Base-by-base conservation (phyloP, 169 alveolate genomes). In the Plasmodium falciparum region DNA sequence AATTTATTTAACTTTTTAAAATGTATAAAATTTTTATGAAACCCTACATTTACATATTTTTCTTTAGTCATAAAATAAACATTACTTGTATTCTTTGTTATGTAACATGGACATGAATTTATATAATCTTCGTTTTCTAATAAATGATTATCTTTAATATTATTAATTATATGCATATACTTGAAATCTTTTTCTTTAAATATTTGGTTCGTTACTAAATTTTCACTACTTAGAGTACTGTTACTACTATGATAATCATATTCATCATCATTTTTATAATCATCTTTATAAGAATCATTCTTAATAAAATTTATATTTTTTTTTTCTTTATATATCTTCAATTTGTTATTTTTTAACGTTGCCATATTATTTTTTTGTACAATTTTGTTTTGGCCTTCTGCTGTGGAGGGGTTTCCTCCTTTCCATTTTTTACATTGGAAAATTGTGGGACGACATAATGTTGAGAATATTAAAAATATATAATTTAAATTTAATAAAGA, bases 111-210 rank as follows among this genome's bases (percentile, higher is more conserved):
- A 9, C 54, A 47, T 65, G 15, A 12, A 62, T 3, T 17, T n/a
- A 12, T 45, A 24, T 75, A 63, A 15, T 62, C 67, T 2, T 67
- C 63, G 13, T 63, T 33, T 1, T 39, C 11, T 1, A 56, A 63
- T 3, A 24, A 33, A 17, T 58, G n/a, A 43, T 70, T 58, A 8
- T 24, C 20, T 11, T 70, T 69, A 15, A 76, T 76, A 17, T 33
- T 59, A 15, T 76, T 65, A 76, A 76, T 65, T 58, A 76, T 33
- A 8, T 76, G 17, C 65, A 76, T 76, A 56, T 65, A 76, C 45
- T 76, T 76, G 50, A 76, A 76, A 63, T 74, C 73, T 7, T 39
- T 39, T 39, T 39, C 47, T 39, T 39, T 39, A 39, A 39, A 39
- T 1, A 11, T 39, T 39, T 39, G 11, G 2, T 39, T 39, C 47